These are phyloP conservation scores for Hypocreales sp. DNA, from an alignment of 2,329 filamentous ascomycete species.

Conservation along the genomic window DNA sequence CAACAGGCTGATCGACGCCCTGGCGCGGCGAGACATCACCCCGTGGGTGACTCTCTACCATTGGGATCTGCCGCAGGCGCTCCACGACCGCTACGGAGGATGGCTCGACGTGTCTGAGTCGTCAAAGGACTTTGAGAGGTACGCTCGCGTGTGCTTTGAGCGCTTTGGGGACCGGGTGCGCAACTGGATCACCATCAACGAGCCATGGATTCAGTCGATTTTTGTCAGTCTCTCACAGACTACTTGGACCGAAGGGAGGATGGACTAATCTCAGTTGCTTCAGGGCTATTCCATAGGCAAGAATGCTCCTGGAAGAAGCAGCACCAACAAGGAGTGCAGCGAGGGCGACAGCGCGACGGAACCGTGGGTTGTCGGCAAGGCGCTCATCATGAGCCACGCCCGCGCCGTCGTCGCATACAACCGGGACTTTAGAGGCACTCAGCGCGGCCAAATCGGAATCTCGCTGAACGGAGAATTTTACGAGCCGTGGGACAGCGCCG, in stretches of 20 bases:
- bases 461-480: constrained; percentile 22
- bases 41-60: constrained; percentile 50
- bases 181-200: constrained; percentile 24
- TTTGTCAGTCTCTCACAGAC: constrained; percentile 12
- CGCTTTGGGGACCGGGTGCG: constrained; percentile 24
- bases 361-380: constrained; percentile 19
- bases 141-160: constrained; percentile 19
- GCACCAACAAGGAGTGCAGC: constrained; percentile 6
- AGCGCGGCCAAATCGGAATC: constrained; percentile 18
- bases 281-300: constrained; percentile 17
- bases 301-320: constrained; percentile 16
- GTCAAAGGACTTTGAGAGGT: constrained; percentile 18
- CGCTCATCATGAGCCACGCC: constrained; percentile 19
- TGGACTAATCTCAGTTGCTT: too few species aligned
- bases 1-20: constrained; percentile 40
- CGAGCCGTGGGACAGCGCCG: constrained; percentile 17
- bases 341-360: constrained; percentile 17
- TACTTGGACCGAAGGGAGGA: too few species aligned
- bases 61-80: constrained; percentile 34
- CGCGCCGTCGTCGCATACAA: constrained; percentile 16
- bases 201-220: constrained; percentile 21
- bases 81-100: constrained; percentile 20
- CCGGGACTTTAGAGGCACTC: constrained; percentile 12
- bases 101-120: constrained; percentile 16
- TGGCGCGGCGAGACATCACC: constrained; percentile 38